These are phyloP conservation scores for Melampsora allii-populina DNA, from an alignment of 1,284 basidiomycete genomes.

Conservation along the genomic window DNA sequence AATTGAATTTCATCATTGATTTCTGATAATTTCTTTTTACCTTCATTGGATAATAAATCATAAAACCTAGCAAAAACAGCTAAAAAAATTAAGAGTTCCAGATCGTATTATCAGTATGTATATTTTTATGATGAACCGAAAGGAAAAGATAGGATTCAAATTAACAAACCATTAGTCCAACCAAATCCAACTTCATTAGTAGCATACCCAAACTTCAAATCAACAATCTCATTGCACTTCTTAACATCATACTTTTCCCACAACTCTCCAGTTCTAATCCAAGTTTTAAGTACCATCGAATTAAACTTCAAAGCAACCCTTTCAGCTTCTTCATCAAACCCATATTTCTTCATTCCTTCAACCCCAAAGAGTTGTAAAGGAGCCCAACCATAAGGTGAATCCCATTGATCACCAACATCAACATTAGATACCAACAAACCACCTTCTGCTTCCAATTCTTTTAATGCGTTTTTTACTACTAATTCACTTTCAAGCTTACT, in stretches of 20 bases:
- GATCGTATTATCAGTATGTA: neutral
- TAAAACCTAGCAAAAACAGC: conserved; percentile 26
- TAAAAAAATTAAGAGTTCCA: neutral
- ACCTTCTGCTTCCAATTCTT: conserved; percentile 3
- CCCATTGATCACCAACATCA: conserved; percentile 32
- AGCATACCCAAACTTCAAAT: conserved; percentile 36
- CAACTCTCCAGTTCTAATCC: conserved; percentile 7
- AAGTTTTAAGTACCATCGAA: conserved; percentile 36
- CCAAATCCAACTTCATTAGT: conserved; percentile 35
- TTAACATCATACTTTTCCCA: conserved; percentile 38
- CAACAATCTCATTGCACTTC: conserved; percentile 15
- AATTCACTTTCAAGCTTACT: neutral
- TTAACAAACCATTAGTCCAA: conserved; percentile 34
- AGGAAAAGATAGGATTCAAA: neutral
- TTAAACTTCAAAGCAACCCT: conserved; percentile 24
- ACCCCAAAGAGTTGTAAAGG: conserved; percentile 34
- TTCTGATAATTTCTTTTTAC: conserved; percentile 7
- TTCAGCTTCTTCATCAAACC: neutral
- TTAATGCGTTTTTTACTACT: neutral
- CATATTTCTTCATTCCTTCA: conserved; percentile 24
- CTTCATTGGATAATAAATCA: conserved; percentile 9
- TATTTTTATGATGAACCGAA: neutral
- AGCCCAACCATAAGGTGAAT: conserved; percentile 33
- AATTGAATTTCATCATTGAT: neutral
- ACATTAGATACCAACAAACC: conserved; percentile 14